Evolutionary conservation across 2,329 filamentous ascomycete genomes (phyloP), one percentile per base, ranked within the genome.

Genomic region (Hypoxylon sp.): DNA sequence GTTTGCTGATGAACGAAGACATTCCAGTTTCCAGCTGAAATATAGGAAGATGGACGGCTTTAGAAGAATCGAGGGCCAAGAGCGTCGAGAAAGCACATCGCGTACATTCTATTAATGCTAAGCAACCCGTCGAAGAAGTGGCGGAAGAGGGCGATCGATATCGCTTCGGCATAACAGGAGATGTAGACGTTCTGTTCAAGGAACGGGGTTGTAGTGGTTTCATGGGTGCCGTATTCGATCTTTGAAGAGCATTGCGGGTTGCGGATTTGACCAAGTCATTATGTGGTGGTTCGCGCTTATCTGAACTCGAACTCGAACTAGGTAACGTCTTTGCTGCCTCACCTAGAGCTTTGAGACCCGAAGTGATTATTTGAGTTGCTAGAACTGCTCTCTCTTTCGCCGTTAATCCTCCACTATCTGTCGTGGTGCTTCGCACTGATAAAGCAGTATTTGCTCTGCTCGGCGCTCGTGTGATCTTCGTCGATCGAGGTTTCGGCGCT

Each of bases 1-100:
- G 82, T 75, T 90, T 93, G 42, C 87, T 87, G 42, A 91, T 80
- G 58, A 94, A 84, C 0, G 90, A 88, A 14, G 91, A 87, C 84
- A 93, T 92, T 59, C 92, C 92, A 65, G 84, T 89, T 76, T 94
- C 92, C 3, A 94, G 79, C 75, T 94, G 91, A 42, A 92, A 81
- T 48, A 87, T 85, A 1, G 88, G 85, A n/a, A 90, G 81, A 9
- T 85, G 80, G 9, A 88, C 80, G 8, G 85, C 83, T 5, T 86
- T 80, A 0, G 85, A 81, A 26, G 85, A 82, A 55, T 91, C 87
- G 24, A 89, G 74, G 29, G 85, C 83, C 54, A 90, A 84, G 42
- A 94, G 81, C 54, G 88, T 89, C 5, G 85, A 81, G 74, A 94
- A 93, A 1, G 90, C 91, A 29, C 87, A 78, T 9, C 91, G 86